Conservation (phyloP, 1,284 basidiomycete genomes). For the Ceratobasidium sp. region DNA sequence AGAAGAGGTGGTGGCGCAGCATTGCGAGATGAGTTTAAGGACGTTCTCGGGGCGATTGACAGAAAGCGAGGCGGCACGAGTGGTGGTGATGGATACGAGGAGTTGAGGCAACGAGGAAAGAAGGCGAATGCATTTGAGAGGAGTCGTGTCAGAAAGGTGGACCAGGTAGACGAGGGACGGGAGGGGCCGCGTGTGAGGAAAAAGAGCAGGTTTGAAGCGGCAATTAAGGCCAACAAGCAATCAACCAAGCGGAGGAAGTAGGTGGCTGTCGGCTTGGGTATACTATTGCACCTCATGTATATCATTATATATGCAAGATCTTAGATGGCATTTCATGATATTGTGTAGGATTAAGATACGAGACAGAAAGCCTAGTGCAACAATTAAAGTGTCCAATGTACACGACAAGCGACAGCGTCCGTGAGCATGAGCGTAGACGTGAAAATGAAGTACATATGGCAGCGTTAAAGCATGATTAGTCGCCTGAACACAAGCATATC, state of each 20-base stretch:
- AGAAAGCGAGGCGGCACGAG: slow-evolving; percentile 56
- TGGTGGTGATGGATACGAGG: slow-evolving; percentile 77
- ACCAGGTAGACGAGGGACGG: slow-evolving; percentile 55
- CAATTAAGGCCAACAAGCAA: slow-evolving; percentile 60
- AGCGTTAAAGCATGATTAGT: neutral
- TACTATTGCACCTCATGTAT: neutral
- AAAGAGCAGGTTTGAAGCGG: slow-evolving; percentile 79
- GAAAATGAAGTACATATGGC: neutral
- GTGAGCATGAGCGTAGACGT: neutral
- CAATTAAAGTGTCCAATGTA: neutral
- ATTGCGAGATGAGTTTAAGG: slow-evolving; percentile 85
- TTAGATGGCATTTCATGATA: neutral
- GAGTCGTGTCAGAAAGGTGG: slow-evolving; percentile 48
- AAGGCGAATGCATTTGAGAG: slow-evolving; percentile 71
- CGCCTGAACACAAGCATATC: neutral
- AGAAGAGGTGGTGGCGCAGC: slow-evolving; percentile 71
- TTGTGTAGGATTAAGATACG: neutral
- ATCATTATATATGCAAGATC: neutral
- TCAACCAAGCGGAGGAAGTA: slow-evolving; percentile 23
- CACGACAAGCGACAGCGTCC: neutral
- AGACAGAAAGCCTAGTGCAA: neutral
- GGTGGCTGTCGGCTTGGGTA: neutral
- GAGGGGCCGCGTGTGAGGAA: slow-evolving; percentile 63
- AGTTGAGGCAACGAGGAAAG: slow-evolving; percentile 72
- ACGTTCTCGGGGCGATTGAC: slow-evolving; percentile 72